These are phyloP conservation scores for Thelephora terrestris DNA, from an alignment of 1,284 basidiomycete species.

Conservation along the genomic window DNA sequence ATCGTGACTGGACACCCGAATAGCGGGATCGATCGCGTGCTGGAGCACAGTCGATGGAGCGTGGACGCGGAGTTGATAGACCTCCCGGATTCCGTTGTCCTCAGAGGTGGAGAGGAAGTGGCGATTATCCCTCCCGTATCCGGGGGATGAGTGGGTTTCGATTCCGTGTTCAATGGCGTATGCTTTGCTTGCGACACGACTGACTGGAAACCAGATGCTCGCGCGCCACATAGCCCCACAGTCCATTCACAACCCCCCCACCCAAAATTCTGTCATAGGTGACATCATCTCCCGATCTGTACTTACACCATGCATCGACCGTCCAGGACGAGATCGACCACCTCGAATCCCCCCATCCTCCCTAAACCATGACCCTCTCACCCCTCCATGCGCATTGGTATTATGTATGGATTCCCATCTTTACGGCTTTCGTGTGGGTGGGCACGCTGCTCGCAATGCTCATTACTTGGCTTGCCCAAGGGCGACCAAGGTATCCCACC, in stretches of 20 bases:
- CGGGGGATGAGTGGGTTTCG: slow-evolving; percentile 40
- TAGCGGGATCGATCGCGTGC: slow-evolving; percentile 38
- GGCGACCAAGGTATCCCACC: slow-evolving; percentile 37
- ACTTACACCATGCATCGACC: too few species aligned
- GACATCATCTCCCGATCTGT: too few species aligned
- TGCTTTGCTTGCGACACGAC: slow-evolving; percentile 3
- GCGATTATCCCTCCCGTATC: slow-evolving; percentile 78
- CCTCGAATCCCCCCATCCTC: too few species aligned
- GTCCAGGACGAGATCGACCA: too few species aligned
- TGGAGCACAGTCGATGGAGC: slow-evolving; percentile 61
- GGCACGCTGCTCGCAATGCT: slow-evolving; percentile 56
- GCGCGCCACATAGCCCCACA: too few species aligned
- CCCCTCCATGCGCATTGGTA: too few species aligned
- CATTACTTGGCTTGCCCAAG: slow-evolving; percentile 49
- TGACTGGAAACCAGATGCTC: slow-evolving; percentile 3
- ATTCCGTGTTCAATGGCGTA: too few species aligned
- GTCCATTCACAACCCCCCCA: too few species aligned
- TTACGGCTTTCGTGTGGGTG: slow-evolving; percentile 12
- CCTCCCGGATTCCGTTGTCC: slow-evolving; percentile 34
- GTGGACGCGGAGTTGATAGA: slow-evolving; percentile 74
- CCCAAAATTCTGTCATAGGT: too few species aligned
- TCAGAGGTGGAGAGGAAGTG: slow-evolving; percentile 68
- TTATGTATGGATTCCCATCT: too few species aligned
- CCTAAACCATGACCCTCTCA: too few species aligned
- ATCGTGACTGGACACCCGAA: slow-evolving; percentile 44